These are phyloP conservation scores for Tremella fuciformis DNA, from an alignment of 768 basidiomycete genomes.

Conservation along the genomic window DNA sequence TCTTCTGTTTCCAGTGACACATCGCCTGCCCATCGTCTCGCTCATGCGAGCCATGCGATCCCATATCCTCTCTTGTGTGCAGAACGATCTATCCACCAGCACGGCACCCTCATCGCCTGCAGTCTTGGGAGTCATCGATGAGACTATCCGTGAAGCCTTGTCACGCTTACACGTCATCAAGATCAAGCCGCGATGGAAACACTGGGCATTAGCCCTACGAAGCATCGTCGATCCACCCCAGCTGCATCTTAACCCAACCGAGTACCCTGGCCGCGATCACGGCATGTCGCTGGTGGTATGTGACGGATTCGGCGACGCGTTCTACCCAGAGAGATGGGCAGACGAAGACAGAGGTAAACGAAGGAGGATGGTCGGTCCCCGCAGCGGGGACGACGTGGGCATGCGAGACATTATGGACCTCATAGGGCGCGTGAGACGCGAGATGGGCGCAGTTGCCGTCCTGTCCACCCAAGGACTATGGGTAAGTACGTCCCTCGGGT, in stretches of 20 bases:
- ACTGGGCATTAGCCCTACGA: conserved; percentile 22
- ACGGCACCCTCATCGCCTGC: neutral
- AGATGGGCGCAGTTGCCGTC: conserved; percentile 32
- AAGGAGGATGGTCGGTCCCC: conserved; percentile 6
- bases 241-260: neutral
- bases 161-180: conserved; percentile 26
- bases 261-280: neutral
- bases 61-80: conserved; percentile 21
- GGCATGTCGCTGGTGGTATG: conserved; percentile 25
- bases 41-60: conserved; percentile 15
- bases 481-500: conserved; percentile 22
- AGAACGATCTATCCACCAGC: neutral
- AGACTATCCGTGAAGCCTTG: neutral
- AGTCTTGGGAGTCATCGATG: neutral
- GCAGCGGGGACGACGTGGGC: conserved; percentile 30
- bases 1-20: conserved; percentile 21
- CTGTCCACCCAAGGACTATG: conserved; percentile 33
- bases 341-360: conserved; percentile 25
- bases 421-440: conserved; percentile 32
- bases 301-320: conserved; percentile 38
- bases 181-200: conserved; percentile 28
- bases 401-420: conserved; percentile 34
- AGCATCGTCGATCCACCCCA: conserved; percentile 9
- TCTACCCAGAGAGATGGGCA: conserved; percentile 33
- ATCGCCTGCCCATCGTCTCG: conserved; percentile 16